A percentile compares a stretch with the other conserved stretches of the same genome.
Conservation (phyloP, 1,284 basidiomycete species). For the Neolentinus lepideus region DNA sequence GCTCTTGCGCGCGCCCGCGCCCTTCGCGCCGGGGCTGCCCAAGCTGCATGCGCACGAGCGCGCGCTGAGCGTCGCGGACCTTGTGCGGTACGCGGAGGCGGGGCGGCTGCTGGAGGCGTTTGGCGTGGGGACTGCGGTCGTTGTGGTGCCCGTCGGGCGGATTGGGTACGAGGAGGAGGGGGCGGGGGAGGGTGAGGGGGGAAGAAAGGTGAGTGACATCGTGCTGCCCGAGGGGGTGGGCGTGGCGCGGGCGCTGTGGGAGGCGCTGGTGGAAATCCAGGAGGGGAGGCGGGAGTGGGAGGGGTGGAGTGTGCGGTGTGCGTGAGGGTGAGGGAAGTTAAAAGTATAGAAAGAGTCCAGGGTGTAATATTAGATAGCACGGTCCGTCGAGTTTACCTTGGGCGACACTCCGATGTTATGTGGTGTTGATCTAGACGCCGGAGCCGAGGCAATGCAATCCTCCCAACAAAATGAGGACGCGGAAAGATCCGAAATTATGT, state of each 20-base stretch:
- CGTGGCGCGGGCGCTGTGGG: slow-evolving; percentile 48
- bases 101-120: slow-evolving; percentile 65
- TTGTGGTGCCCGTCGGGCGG: slow-evolving; percentile 50
- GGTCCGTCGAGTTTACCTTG: too few relatives aligned
- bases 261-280: slow-evolving; percentile 57
- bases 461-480: too few relatives aligned
- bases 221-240: slow-evolving; percentile 37
- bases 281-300: slow-evolving; percentile 49
- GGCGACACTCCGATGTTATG: too few relatives aligned
- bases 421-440: too few relatives aligned
- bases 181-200: slow-evolving; percentile 20
- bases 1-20: slow-evolving; percentile 43
- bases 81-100: slow-evolving; percentile 36
- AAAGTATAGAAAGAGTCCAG: neutral
- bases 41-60: slow-evolving; percentile 49
- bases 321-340: neutral
- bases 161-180: slow-evolving; percentile 33
- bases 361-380: too few relatives aligned
- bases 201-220: slow-evolving; percentile 36
- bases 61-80: slow-evolving; percentile 53
- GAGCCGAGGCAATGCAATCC: too few relatives aligned
- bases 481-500: too few relatives aligned
- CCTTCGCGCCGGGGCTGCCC: slow-evolving; percentile 27
- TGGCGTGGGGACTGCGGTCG: slow-evolving; percentile 65
- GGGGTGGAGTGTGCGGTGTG: slow-evolving; percentile 43